Conservation (phyloP, 371 early-diverging fungal species). For the Mucor circinelloides region DNA sequence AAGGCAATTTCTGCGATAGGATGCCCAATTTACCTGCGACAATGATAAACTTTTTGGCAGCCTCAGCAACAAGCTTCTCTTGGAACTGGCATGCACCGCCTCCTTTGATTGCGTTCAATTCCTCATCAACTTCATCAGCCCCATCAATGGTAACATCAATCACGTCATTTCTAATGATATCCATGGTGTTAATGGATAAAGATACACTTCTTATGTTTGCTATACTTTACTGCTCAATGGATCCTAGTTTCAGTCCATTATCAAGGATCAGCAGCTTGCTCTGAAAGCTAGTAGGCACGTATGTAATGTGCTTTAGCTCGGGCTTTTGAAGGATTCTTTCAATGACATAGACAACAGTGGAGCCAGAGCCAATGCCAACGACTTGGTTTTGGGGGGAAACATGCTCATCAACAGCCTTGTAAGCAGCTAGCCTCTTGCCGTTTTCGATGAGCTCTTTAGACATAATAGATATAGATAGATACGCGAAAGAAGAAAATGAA, state of each 20-base stretch:
- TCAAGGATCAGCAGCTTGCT: conserved; percentile 75
- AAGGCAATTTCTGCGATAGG: too few species aligned
- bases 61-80: conserved; percentile 89
- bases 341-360: conserved; percentile 87
- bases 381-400: conserved; percentile 64
- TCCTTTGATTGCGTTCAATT: conserved; percentile 90
- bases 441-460: conserved; percentile 33
- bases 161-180: conserved; percentile 44
- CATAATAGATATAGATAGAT: neutral
- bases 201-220: neutral
- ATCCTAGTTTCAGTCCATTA: conserved; percentile 65
- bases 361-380: conserved; percentile 91
- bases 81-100: conserved; percentile 94
- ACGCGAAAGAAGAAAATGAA: neutral
- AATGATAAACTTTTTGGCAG: conserved; percentile 79
- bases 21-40: conserved; percentile 77
- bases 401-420: conserved; percentile 80
- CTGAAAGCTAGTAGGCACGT: conserved; percentile 92
- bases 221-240: conserved; percentile 58
- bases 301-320: conserved; percentile 64
- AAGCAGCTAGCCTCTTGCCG: conserved; percentile 80
- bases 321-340: conserved; percentile 73
- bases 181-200: neutral
- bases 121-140: conserved; percentile 86
- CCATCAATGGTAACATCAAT: conserved; percentile 94